phyloP scores from a whole-genome alignment of 192 early-diverging fungal species.

The Linderina pennispora region DNA sequence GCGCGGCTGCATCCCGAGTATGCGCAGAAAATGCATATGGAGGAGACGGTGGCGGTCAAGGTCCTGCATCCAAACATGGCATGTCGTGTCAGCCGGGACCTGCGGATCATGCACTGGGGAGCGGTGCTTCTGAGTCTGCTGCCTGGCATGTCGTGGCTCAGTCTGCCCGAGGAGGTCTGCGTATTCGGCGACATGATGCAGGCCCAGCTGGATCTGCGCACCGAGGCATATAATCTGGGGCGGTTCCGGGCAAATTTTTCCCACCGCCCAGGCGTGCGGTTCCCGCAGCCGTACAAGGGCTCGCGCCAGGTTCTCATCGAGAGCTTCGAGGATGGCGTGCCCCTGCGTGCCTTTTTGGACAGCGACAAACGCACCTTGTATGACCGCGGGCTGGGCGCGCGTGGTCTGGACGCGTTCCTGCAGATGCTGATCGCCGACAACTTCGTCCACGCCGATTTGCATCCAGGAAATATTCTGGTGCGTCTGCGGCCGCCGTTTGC shows the following conservation, averaged over 20 bases:
- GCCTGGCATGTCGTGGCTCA: slow-evolving; percentile 80
- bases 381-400: slow-evolving; percentile 70
- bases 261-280: slow-evolving; percentile 48
- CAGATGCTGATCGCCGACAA: slow-evolving; percentile 94
- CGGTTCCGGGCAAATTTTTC: slow-evolving; percentile 56
- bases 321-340: slow-evolving; percentile 72
- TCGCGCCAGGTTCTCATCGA: slow-evolving; percentile 72
- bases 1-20: slow-evolving; percentile 11
- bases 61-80: slow-evolving; percentile 82
- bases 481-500: slow-evolving; percentile 63
- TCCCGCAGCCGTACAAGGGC: slow-evolving; percentile 54
- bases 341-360: slow-evolving; percentile 67
- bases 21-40: slow-evolving; percentile 27
- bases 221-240: slow-evolving; percentile 70
- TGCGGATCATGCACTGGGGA: slow-evolving; percentile 72
- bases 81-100: slow-evolving; percentile 63
- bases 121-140: slow-evolving; percentile 60
- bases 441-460: slow-evolving; percentile 90
- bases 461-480: slow-evolving; percentile 91
- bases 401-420: slow-evolving; percentile 76
- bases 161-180: slow-evolving; percentile 80
- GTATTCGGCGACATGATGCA: slow-evolving; percentile 92
- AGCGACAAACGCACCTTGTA: slow-evolving; percentile 54
- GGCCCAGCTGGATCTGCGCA: slow-evolving; percentile 77
- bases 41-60: slow-evolving; percentile 72